Percentiles rank a stretch among this genome's conserved stretches.
These are phyloP conservation scores for Pelargonium hybrid DNA, from an alignment of 441 rosid genomes.

Conservation along the genomic window DNA sequence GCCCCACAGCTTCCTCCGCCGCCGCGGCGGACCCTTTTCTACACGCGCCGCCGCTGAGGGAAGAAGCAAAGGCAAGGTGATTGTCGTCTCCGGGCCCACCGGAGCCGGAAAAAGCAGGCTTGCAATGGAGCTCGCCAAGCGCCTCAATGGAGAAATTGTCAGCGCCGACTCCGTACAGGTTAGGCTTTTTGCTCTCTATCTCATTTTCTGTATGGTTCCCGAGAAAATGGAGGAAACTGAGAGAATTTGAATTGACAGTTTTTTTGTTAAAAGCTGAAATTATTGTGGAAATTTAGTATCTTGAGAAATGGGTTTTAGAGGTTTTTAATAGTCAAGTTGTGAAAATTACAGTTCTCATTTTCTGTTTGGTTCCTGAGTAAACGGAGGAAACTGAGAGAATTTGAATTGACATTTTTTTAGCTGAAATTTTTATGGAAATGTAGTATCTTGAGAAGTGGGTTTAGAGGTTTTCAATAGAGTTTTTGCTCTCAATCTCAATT, in stretches of 20 bases:
- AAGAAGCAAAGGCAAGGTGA: slow-evolving; percentile 37
- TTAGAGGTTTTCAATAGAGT: too few relatives aligned
- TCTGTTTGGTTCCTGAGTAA: slow-evolving; percentile 9
- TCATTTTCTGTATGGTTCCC: not conserved
- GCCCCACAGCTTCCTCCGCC: not conserved
- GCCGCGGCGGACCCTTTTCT: not conserved
- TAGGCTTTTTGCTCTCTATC: not conserved
- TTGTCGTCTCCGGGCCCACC: slow-evolving; percentile 85
- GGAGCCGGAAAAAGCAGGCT: slow-evolving; percentile 81
- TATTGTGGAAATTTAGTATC: not conserved
- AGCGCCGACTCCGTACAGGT: slow-evolving; percentile 98
- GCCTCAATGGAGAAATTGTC: slow-evolving; percentile 78
- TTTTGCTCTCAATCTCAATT: not conserved
- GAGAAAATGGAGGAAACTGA: not conserved
- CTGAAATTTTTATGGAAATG: not conserved
- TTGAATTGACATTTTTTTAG: not conserved
- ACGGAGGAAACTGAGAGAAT: not conserved
- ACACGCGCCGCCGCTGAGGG: not conserved
- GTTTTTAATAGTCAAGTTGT: not conserved
- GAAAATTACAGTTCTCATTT: not conserved
- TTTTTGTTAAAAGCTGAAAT: not conserved
- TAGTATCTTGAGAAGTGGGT: not conserved
- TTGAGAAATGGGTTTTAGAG: not conserved
- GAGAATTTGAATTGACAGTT: not conserved
- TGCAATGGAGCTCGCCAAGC: slow-evolving; percentile 80